Percentiles rank a stretch among this genome's conserved stretches.
phyloP scores from a whole-genome alignment of 2,329 filamentous ascomycete genomes.

The Ilyonectria mors-panacis region DNA sequence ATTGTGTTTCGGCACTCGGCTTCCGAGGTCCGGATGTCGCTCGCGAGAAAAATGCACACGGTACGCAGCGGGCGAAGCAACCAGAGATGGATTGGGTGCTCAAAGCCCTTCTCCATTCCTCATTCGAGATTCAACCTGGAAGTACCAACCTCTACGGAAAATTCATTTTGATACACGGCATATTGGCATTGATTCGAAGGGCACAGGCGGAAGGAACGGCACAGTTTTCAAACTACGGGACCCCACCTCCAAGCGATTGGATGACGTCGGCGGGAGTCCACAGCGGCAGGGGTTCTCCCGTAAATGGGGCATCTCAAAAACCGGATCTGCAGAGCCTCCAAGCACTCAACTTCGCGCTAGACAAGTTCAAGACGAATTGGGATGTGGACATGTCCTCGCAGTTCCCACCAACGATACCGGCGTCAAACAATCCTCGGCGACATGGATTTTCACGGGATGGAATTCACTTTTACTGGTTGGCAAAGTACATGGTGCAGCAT shows the following conservation, averaged over 20 bases:
- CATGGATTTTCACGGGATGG: slow-evolving; percentile 80
- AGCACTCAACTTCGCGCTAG: slow-evolving; percentile 69
- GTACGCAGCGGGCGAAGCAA: slow-evolving; percentile 75
- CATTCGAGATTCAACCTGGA: slow-evolving; percentile 72
- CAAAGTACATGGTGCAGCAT: slow-evolving; percentile 75
- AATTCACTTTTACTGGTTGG: slow-evolving; percentile 82
- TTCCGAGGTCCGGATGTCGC: slow-evolving; percentile 72
- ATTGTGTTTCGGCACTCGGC: slow-evolving; percentile 77
- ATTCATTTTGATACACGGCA: slow-evolving; percentile 79
- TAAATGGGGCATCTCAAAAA: slow-evolving; percentile 53
- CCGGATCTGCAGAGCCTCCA: slow-evolving; percentile 64
- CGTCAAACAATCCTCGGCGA: slow-evolving; percentile 67
- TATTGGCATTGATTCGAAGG: slow-evolving; percentile 72
- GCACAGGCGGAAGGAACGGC: slow-evolving; percentile 59
- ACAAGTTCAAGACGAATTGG: slow-evolving; percentile 82
- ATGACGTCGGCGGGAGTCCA: slow-evolving; percentile 59
- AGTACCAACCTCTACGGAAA: slow-evolving; percentile 82
- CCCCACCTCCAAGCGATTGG: slow-evolving; percentile 74
- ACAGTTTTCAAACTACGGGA: slow-evolving; percentile 60
- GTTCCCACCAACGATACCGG: slow-evolving; percentile 68
- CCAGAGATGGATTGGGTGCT: slow-evolving; percentile 75
- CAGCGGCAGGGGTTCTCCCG: slow-evolving; percentile 63
- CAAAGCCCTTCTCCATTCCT: slow-evolving; percentile 71
- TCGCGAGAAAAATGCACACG: slow-evolving; percentile 70
- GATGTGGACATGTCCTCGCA: slow-evolving; percentile 78